These are phyloP conservation scores for Beauveria sp. DNA, from an alignment of 2,329 filamentous ascomycete species.

Conservation along the genomic window DNA sequence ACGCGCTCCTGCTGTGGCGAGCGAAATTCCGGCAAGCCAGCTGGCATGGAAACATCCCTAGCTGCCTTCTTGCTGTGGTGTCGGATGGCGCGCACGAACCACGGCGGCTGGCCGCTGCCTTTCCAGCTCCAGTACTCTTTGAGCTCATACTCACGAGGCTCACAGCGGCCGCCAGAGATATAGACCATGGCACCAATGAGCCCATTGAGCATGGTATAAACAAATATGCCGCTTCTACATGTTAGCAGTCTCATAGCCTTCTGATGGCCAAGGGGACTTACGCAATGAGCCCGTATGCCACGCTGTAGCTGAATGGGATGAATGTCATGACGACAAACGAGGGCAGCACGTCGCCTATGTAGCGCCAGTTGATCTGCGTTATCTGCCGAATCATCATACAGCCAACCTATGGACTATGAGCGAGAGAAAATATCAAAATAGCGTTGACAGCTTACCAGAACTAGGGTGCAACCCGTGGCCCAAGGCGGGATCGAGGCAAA, in stretches of 20 bases:
- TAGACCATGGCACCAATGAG: constrained; percentile 39
- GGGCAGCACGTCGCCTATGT: constrained; percentile 67
- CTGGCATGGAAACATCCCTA: neutral
- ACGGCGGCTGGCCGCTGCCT: constrained; percentile 38
- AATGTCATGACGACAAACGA: constrained; percentile 69
- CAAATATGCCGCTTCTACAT: constrained; percentile 42
- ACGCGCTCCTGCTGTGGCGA: constrained; percentile 9
- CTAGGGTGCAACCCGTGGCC: constrained; percentile 67
- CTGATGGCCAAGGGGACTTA: constrained; percentile 28
- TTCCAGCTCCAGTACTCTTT: constrained; percentile 52
- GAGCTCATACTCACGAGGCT: constrained; percentile 44
- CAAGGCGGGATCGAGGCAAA: constrained; percentile 72
- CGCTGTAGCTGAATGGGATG: constrained; percentile 73
- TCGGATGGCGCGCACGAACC: constrained; percentile 35
- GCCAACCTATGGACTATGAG: constrained; percentile 45
- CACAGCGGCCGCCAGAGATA: constrained; percentile 33
- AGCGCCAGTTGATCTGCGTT: constrained; percentile 67
- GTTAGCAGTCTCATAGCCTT: constrained; percentile 10
- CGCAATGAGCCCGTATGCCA: constrained; percentile 70
- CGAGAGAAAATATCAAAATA: neutral
- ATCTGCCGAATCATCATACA: constrained; percentile 73
- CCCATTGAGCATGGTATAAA: constrained; percentile 42
- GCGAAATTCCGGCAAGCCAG: neutral
- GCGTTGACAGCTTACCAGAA: constrained; percentile 44
- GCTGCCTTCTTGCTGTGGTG: constrained; percentile 10